Evolutionary conservation across 2,329 filamentous ascomycete species (phyloP), one percentile per base, ranked within the genome.

Genomic region (Neoarthrinium moseri): DNA sequence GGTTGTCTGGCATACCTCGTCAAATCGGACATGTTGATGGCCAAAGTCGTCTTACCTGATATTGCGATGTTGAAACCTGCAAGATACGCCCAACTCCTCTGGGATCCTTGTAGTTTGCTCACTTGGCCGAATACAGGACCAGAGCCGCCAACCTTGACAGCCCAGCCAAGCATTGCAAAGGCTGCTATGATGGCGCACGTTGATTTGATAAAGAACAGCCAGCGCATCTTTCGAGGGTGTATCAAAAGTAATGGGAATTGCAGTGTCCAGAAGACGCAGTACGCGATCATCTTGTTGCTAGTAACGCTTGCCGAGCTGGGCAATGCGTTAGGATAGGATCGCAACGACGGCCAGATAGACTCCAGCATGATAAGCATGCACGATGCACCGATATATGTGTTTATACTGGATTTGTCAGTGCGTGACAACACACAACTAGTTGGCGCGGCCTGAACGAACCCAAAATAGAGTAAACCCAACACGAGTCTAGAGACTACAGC

Each of bases 211-310:
- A 74, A 67, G 47, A 76, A 76, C 35, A 77, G 57, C 62, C 66
- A 76, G 18, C 68, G 60, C 26, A 78, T 61, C 43, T 68, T 70
- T 45, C 74, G 73, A 8, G 74, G 73, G 39, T 74, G 73, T 56
- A 77, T 77, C 46, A 72, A 63, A 26, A 78, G 55, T 39, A 78
- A 64, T 6, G 74, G 75, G 13, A 78, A 56, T 50, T 76, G 73
- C 2, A 74, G 55, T 0, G 69, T 54, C 73, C 73, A 77, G 58
- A 77, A 78, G 21, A 78, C 49, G 52, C 79, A 69, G 53, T 76
- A 76, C 11, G 65, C 67, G 18, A 77, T 57, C 67, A 79, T 71
- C n/a, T 70, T 70, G 49, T 75, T 71, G 4, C 72, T 74, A 8
- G 71, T 71, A 36, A 78, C 76, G 38, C 74, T 73, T 10, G 34